These are phyloP conservation scores for Ocimum tenuiflorum DNA, from an alignment of 257 asterid species.

Conservation along the genomic window DNA sequence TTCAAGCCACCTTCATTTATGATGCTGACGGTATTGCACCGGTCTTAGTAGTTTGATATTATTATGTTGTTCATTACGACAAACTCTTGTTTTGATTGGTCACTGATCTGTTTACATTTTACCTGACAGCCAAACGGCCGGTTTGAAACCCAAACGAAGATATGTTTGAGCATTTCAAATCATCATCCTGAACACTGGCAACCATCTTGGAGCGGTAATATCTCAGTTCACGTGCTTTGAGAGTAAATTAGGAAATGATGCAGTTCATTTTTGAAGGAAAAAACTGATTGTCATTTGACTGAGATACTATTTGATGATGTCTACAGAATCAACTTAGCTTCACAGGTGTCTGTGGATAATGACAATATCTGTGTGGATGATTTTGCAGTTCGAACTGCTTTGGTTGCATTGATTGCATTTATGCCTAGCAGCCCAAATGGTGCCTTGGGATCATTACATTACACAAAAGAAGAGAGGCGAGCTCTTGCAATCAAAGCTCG, in stretches of 20 bases:
- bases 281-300: not conserved
- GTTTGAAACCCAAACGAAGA: conserved; percentile 90
- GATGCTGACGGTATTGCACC: conserved; percentile 53
- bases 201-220: conserved; percentile 93
- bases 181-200: conserved; percentile 99
- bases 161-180: conserved; percentile 93
- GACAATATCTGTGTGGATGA: not conserved
- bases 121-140: conserved; percentile 84
- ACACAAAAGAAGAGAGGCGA: conserved; percentile 71
- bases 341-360: not conserved
- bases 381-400: conserved; percentile 77
- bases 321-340: not conserved
- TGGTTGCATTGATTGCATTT: conserved; percentile 83
- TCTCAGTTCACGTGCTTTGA: not conserved
- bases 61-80: not conserved
- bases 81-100: not conserved
- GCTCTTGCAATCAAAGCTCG: conserved; percentile 75
- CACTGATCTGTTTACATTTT: not conserved
- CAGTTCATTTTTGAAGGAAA: not conserved
- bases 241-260: not conserved
- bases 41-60: not conserved
- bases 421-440: conserved; percentile 94
- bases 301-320: not conserved
- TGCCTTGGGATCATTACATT: conserved; percentile 79
- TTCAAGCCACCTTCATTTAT: conserved; percentile 85